Base-by-base conservation (phyloP, 352 stramenopile species). In the Pythium vanterpoolii region DNA sequence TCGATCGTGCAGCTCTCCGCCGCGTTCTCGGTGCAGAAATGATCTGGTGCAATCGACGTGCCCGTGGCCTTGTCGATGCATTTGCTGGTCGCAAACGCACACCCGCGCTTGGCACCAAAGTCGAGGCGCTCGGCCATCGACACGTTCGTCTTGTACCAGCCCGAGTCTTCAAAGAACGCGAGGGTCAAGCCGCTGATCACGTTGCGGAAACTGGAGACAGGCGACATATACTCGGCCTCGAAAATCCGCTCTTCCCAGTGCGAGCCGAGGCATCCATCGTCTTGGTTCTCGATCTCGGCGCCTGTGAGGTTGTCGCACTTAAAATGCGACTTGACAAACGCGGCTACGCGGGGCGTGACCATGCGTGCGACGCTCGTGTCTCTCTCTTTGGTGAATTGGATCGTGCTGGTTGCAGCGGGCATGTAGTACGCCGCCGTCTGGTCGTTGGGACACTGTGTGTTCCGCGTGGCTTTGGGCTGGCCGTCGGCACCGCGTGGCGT, bases 241-340 rank as follows among this genome's bases (percentile, higher is more conserved):
- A 94, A 94, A 36, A 94, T 73, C 1, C 86, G 72, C 60, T 94
- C 83, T 40, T 95, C 86, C 84, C 81, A 94, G 49, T 95, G 86
- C 3, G 80, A 92, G 0, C 86, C 86, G 3, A 91, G 53, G 47
- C 83, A 94, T 0, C 80, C 79, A 8, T 77, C 74, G 42, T 90
- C 76, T 46, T 93, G 80, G 30, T 79, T 85, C 57, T 95, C 86
- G 5, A 95, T 76, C 57, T 95, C 84, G 18, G 81, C 83, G 5
- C 86, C 86, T 8, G 53, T 48, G 1, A 95, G 52, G 11, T 56
- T 60, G 6, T 69, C 53, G 53, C 86, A 95, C 33, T 69, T 73
- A 60, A 95, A 95, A 53, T 95, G 82, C 11, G 56, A 28, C 24
- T 86, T 72, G 5, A 79, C 81, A 48, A 86, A 89, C 10, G 66